Evolutionary conservation across 495 filamentous ascomycete genomes (phyloP), one percentile per base, ranked within the genome.

Genomic region (Annulohypoxylon maeteangense): DNA sequence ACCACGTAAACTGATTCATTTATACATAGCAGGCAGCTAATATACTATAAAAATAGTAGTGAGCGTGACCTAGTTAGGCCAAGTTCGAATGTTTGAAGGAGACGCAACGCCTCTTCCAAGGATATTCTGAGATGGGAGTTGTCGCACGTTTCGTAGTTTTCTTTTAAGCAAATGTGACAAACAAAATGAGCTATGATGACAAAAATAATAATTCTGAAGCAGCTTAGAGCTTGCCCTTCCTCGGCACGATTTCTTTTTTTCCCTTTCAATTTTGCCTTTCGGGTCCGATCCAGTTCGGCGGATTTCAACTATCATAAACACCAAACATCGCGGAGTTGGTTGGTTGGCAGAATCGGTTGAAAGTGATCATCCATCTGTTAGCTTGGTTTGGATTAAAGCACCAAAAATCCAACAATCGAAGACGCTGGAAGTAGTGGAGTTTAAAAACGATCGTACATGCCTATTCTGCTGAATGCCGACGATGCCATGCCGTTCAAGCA

Each of bases 121-220:
- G n/a, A n/a, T 7, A 40, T 29, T 27, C 18, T 16, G 34, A 51
- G 27, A 57, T 57, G 23, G 16, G 16, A 50, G 27, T 36, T 59
- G 63, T 71, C 57, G 57, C 57, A 71, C 58, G 62, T 71, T 71
- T 32, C 29, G 42, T 29, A 42, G 36, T 5, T 1, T 50, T 55
- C n/a, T n/a, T 18, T 40, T 65, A 44, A 58, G 63, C 58, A 71
- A 71, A 67, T 42, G 40, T 59, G 48, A 62, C 51, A 71, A 65
- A 62, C 48, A 32, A 40, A 40, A 40, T 40, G 36, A 40, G 36
- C 36, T 4, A 14, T 40, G n/a, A 44, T 25, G 23, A 22, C 23
- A 38, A 27, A 29, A 29, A 44, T 53, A 60, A 62, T 71, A 59
- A 27, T 67, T 63, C 58, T 71, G 68, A 67, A 48, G 68, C 68